Conservation (phyloP, 352 stramenopile species). For the Phytophthora lateralis region DNA sequence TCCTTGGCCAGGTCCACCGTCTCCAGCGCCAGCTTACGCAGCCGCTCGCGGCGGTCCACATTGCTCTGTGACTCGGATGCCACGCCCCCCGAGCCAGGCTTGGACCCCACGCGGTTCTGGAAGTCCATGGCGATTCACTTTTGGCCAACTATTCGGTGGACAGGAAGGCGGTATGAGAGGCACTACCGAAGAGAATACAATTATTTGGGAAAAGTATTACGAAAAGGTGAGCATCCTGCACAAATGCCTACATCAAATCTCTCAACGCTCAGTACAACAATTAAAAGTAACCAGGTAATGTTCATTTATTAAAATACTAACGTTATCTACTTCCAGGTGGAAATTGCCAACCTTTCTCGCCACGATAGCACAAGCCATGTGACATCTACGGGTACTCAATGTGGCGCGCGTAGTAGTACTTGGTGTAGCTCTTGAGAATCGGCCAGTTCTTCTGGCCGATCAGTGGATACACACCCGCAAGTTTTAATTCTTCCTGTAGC, state of each 20-base stretch:
- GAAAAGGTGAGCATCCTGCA: too few species aligned
- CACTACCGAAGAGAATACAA: background rate
- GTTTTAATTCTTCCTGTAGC: background rate
- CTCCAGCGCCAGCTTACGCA: slow-evolving; percentile 98
- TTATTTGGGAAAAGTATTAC: background rate
- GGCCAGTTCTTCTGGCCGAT: background rate
- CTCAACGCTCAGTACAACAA: too few species aligned
- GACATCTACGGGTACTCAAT: background rate
- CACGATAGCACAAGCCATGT: too few species aligned
- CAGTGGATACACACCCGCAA: background rate
- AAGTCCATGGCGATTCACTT: slow-evolving; percentile 68
- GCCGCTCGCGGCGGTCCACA: slow-evolving; percentile 95
- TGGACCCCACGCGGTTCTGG: slow-evolving; percentile 86
- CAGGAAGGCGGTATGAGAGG: background rate
- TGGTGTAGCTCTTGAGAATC: background rate
- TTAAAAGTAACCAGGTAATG: too few species aligned
- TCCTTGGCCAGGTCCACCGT: slow-evolving; percentile 99
- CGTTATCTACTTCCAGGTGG: too few species aligned
- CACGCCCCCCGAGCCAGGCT: slow-evolving; percentile 79
- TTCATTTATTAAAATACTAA: too few species aligned
- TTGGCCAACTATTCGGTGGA: background rate
- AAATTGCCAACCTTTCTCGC: too few species aligned
- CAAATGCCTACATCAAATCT: too few species aligned
- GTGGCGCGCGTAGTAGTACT: background rate
- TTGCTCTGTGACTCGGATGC: slow-evolving; percentile 80